Base-by-base conservation (phyloP, 2,329 filamentous ascomycete species). In the Plectosphaerella plurivora region DNA sequence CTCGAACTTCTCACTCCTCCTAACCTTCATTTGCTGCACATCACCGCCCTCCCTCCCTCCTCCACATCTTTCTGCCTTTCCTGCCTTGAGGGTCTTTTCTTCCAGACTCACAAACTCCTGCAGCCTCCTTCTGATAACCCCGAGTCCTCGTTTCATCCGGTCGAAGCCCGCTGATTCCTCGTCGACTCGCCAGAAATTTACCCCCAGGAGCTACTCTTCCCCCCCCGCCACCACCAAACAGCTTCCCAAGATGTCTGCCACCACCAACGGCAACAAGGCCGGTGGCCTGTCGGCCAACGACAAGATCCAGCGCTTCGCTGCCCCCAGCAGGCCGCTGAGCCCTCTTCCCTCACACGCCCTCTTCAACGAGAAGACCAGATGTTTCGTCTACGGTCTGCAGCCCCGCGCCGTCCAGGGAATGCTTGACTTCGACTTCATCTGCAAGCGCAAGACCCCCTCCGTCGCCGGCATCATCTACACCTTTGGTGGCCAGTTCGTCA, bases 391-490 rank as follows among this genome's bases (percentile, higher is more conserved):
- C 78, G 94, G 94, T 74, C 90, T 99, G 70, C 94, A 99, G 80
- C 93, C 94, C 69, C 87, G 92, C 73, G 89, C 89, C 64, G 89
- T 92, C 61, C 89, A 92, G 78, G 88, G 88, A 72, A 92, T 92
- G 88, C 89, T 99, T 72, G 94, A 99, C 76, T 99, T 99, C 74
- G 94, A 99, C 82, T 99, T 97, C 84, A 99, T 99, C 79, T 99
- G 94, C 91, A 97, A 97, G 86, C 90, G 94, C 68, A 83, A 86
- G 71, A 95, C 89, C 55, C 94, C 94, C 60, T 99, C 94, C 54
- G 94, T 99, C 54, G 94, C 94, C 61, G 94, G 92, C 71, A 97
- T 99, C 77, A 97, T 99, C 83, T 99, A 99, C 83, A 97, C 94
- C 65, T 99, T 99, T 70, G 94, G 94, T 72, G 94, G 94, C 63